A percentile compares a stretch with the other conserved stretches of the same genome.
Conservation (phyloP, 2,329 filamentous ascomycete species). For the Botrytis deweyae region DNA sequence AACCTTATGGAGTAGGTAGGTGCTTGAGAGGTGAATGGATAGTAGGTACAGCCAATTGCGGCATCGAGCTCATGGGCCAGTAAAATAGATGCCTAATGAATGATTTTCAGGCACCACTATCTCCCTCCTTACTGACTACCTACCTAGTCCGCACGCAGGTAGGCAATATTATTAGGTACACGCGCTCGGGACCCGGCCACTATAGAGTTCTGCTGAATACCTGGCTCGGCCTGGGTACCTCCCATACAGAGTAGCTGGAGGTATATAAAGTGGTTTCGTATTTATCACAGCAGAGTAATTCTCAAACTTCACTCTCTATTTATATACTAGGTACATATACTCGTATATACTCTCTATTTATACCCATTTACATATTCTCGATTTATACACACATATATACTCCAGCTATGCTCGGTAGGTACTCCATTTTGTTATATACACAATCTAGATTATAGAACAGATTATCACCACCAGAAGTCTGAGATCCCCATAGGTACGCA, state of each 20-base stretch:
- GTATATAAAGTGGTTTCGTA: neutral
- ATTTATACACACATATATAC: too few relatives aligned
- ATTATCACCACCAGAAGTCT: neutral
- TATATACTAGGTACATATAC: too few relatives aligned
- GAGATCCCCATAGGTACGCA: neutral
- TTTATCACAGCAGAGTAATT: neutral
- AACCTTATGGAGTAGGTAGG: neutral
- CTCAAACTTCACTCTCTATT: neutral
- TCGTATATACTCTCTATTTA: too few relatives aligned
- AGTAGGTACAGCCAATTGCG: neutral
- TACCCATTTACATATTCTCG: too few relatives aligned
- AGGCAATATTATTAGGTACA: neutral
- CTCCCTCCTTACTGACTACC: neutral
- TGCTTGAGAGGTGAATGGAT: neutral
- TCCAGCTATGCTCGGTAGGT: neutral
- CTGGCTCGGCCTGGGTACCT: too few relatives aligned
- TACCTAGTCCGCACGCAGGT: too few relatives aligned
- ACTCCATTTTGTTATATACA: neutral
- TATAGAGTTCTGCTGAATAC: neutral
- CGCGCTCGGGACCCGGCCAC: too few relatives aligned
- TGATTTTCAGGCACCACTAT: neutral
- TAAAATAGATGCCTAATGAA: neutral
- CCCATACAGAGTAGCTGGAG: too few relatives aligned
- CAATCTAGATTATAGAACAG: too few relatives aligned
- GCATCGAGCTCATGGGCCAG: neutral